A percentile compares a stretch with the other conserved stretches of the same genome.
Conservation (phyloP, 129 eudicot genomes). For the Artemisia argyi region DNA sequence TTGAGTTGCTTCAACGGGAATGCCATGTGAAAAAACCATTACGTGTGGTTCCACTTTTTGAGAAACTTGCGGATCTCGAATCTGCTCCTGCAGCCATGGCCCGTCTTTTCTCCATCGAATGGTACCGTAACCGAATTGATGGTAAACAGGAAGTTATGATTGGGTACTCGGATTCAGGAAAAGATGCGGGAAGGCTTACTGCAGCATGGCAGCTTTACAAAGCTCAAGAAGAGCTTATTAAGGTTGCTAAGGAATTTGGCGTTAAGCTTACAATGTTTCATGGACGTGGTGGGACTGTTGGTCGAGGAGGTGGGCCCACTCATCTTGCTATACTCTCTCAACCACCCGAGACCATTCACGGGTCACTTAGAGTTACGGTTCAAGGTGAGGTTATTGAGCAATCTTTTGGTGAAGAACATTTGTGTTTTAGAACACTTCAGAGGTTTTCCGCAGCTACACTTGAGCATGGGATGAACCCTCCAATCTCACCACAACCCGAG, state of each 20-base stretch:
- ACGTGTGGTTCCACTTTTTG: conserved; percentile 94
- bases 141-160: conserved; percentile 99
- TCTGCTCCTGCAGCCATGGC: conserved; percentile 96
- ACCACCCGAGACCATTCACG: conserved; percentile 92
- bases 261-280: conserved; percentile 97
- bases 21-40: conserved; percentile 83
- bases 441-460: conserved; percentile 95
- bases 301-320: conserved; percentile 98
- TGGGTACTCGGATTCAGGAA: conserved; percentile 96
- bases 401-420: conserved; percentile 92
- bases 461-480: conserved; percentile 97
- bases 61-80: conserved; percentile 85
- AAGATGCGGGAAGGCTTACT: conserved; percentile 92
- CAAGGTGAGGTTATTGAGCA: conserved; percentile 99
- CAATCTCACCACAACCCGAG: conserved; percentile 85
- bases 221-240: conserved; percentile 96
- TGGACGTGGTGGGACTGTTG: conserved; percentile 98
- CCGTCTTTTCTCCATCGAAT: conserved; percentile 89
- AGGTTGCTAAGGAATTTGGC: conserved; percentile 78
- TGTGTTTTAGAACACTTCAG: conserved; percentile 93
- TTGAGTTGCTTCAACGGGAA: conserved; percentile 95
- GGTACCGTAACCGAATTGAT: conserved; percentile 82
- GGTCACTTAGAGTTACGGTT: conserved; percentile 93
- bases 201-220: conserved; percentile 98
- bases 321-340: conserved; percentile 97